Percentiles rank a stretch among this genome's conserved stretches.
phyloP scores from a whole-genome alignment of 306 rosid genomes.

The Fagus crenata region DNA sequence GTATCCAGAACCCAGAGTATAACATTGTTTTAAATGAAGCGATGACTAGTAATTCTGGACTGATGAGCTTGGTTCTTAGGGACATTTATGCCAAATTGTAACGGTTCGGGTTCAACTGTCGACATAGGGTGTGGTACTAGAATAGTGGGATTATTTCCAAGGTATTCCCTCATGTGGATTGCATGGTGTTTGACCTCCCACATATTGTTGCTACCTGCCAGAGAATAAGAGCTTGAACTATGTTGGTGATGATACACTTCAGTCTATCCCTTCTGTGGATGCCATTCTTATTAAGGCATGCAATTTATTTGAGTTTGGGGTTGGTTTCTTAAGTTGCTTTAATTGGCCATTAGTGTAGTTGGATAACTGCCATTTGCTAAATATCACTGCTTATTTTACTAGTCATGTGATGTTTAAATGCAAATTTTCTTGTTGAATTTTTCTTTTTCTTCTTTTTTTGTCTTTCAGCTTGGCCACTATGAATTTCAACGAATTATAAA shows the following conservation, averaged over 20 bases:
- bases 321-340: too few relatives aligned
- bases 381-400: too few relatives aligned
- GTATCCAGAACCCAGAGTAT: constrained; percentile 8
- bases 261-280: constrained; percentile 45
- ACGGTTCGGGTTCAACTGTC: constrained; percentile 32
- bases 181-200: constrained; percentile 47
- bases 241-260: constrained; percentile 47
- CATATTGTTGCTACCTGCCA: constrained; percentile 38
- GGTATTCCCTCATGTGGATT: constrained; percentile 41
- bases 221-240: constrained; percentile 35
- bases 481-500: too few relatives aligned
- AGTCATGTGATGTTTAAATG: too few relatives aligned
- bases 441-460: too few relatives aligned
- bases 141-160: constrained; percentile 22
- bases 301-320: background rate
- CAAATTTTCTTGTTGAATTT: too few relatives aligned
- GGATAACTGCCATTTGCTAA: too few relatives aligned
- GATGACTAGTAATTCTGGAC: constrained; percentile 42
- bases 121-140: constrained; percentile 37
- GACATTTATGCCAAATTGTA: constrained; percentile 38
- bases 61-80: constrained; percentile 32
- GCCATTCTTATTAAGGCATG: constrained; percentile 43
- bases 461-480: too few relatives aligned
- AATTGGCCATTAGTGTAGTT: too few relatives aligned
- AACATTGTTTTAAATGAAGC: constrained; percentile 30